These are phyloP conservation scores for Glebionis coronaria DNA, from an alignment of 129 eudicot species.

Conservation along the genomic window DNA sequence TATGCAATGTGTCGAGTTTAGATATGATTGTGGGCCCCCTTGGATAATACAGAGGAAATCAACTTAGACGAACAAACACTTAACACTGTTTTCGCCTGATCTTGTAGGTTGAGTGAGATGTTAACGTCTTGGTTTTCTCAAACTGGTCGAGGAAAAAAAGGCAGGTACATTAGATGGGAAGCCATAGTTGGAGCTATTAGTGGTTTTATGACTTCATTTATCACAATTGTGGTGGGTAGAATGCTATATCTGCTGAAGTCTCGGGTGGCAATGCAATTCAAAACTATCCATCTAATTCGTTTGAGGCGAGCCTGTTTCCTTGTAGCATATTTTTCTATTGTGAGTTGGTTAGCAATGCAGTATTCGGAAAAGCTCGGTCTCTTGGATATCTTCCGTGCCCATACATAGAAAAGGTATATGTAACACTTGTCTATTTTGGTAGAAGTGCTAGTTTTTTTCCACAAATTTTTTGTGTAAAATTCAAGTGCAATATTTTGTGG, in stretches of 20 bases:
- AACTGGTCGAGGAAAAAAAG: conserved; percentile 20
- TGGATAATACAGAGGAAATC: not conserved
- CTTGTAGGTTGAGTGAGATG: conserved; percentile 62
- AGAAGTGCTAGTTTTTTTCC: conserved; percentile 25
- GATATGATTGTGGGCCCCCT: not conserved
- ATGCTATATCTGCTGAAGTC: conserved; percentile 36
- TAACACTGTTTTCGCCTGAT: conserved; percentile 2
- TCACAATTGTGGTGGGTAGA: conserved; percentile 44
- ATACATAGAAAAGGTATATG: conserved; percentile 31
- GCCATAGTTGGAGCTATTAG: conserved; percentile 50
- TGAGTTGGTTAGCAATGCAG: conserved; percentile 70
- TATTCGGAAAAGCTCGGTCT: conserved; percentile 72
- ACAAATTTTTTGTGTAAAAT: conserved; percentile 23
- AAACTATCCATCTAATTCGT: conserved; percentile 32
- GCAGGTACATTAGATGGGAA: conserved; percentile 55
- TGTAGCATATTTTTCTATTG: conserved; percentile 67
- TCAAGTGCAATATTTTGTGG: conserved; percentile 11
- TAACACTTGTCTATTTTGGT: conserved; percentile 29
- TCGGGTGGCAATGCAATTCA: conserved; percentile 20
- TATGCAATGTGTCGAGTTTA: no score
- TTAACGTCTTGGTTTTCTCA: conserved; percentile 48
- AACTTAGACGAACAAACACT: conserved; percentile 5
- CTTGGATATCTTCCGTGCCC: conserved; percentile 37
- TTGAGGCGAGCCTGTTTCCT: conserved; percentile 58
- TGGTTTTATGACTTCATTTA: conserved; percentile 59